Evolutionary conservation across 441 rosid genomes (phyloP).

Genomic region (Cnidoscolus chayamansa): DNA sequence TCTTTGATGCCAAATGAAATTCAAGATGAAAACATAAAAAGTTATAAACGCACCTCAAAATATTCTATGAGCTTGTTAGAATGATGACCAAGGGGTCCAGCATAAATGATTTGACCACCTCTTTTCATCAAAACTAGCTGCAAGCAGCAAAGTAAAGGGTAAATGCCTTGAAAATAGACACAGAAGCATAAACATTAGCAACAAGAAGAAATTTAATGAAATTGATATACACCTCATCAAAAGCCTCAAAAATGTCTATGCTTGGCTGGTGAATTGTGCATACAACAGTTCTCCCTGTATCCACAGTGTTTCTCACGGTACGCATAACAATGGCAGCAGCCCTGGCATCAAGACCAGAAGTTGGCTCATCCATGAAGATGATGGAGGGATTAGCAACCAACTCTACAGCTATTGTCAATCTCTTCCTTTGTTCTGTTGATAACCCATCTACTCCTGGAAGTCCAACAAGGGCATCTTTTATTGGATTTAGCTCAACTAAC

Average conservation of each 20-base stretch:
- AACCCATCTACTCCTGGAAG: conserved; percentile 82
- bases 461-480: conserved; percentile 66
- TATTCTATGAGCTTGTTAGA: conserved; percentile 78
- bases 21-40: neutral
- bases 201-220: neutral
- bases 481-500: conserved; percentile 63
- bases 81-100: conserved; percentile 66
- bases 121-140: conserved; percentile 84
- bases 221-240: conserved; percentile 61
- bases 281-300: conserved; percentile 86
- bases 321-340: conserved; percentile 94
- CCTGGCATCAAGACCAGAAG: conserved; percentile 90
- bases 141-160: conserved; percentile 12
- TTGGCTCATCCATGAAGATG: conserved; percentile 93
- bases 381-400: conserved; percentile 87
- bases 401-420: conserved; percentile 88
- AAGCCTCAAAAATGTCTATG: conserved; percentile 86
- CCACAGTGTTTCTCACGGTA: conserved; percentile 78
- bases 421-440: conserved; percentile 79
- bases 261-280: conserved; percentile 98
- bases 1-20: neutral
- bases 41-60: conserved; percentile 51
- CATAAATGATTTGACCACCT: conserved; percentile 84
- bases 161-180: neutral
- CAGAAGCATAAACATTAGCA: neutral